phyloP scores from a whole-genome alignment of 495 filamentous ascomycete genomes.

The Barbatosphaeria neglecta region DNA sequence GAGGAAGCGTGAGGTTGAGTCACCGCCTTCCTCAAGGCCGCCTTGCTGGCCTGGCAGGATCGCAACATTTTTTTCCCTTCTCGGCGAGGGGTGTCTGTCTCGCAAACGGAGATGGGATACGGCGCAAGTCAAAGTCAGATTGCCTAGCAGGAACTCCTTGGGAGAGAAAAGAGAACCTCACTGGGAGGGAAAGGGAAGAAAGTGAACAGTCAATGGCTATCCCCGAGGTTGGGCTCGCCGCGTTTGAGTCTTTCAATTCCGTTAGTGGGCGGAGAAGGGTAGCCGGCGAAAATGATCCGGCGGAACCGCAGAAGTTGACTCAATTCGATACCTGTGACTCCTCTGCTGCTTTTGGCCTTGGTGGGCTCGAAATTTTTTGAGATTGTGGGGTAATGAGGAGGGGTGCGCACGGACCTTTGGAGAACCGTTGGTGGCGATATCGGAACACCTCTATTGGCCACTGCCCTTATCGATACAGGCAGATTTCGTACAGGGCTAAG shows the following conservation, averaged over 20 bases:
- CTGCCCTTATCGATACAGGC: too few relatives aligned
- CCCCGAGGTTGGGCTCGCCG: background rate
- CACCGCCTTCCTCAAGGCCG: slow-evolving; percentile 28
- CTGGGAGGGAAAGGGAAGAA: background rate
- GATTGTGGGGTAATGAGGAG: background rate
- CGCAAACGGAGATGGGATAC: too few relatives aligned
- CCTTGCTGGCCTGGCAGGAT: slow-evolving; percentile 25
- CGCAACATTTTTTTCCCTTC: slow-evolving; percentile 35
- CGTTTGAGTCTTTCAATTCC: too few relatives aligned
- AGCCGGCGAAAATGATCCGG: background rate
- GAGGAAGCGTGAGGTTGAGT: slow-evolving; percentile 21
- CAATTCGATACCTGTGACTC: background rate
- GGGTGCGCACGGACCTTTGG: background rate
- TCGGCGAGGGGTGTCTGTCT: too few relatives aligned
- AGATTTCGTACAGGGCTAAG: too few relatives aligned
- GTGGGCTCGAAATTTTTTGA: background rate
- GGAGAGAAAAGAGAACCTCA: too few relatives aligned
- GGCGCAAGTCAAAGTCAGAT: too few relatives aligned
- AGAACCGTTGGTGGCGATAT: background rate
- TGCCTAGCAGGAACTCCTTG: too few relatives aligned
- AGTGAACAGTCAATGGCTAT: background rate
- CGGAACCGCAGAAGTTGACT: background rate
- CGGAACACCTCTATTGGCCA: too few relatives aligned
- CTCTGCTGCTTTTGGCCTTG: too few relatives aligned
- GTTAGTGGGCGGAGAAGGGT: background rate